Evolutionary conservation across 2,329 filamentous ascomycete species (phyloP).

Genomic region (Ascosphaera aggregata): DNA sequence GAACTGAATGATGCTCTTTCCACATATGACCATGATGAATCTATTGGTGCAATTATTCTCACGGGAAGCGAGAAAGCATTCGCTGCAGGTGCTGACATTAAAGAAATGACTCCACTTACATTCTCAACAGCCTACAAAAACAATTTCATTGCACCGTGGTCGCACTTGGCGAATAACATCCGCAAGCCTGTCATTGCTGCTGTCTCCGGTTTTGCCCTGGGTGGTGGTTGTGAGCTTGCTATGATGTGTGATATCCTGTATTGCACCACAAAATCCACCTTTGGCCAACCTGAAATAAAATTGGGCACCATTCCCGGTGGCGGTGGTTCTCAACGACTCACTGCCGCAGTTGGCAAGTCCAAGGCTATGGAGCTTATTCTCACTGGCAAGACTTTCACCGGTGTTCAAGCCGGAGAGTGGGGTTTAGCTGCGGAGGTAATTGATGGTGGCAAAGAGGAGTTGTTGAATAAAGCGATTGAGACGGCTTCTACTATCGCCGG

Average conservation of each 20-base stretch:
- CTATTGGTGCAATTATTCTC: constrained; percentile 55
- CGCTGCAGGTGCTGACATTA: constrained; percentile 92
- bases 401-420: constrained; percentile 69
- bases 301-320: constrained; percentile 80
- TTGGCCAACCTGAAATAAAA: constrained; percentile 95
- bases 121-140: constrained; percentile 71
- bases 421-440: constrained; percentile 71
- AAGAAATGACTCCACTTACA: constrained; percentile 87
- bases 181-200: constrained; percentile 91
- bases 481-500: constrained; percentile 78
- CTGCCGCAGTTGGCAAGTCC: constrained; percentile 58
- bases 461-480: constrained; percentile 58
- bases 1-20: constrained; percentile 66
- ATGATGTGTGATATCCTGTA: constrained; percentile 97
- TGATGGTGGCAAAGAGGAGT: constrained; percentile 46
- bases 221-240: constrained; percentile 86
- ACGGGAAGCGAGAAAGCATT: constrained; percentile 82
- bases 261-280: constrained; percentile 64
- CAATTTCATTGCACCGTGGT: constrained; percentile 94
- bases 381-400: constrained; percentile 64
- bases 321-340: constrained; percentile 74
- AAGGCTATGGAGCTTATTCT: constrained; percentile 82
- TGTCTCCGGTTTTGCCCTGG: constrained; percentile 82
- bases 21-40: constrained; percentile 43
- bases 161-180: constrained; percentile 54